Conservation (phyloP, 768 basidiomycete species). For the Tephrocybe sp. region DNA sequence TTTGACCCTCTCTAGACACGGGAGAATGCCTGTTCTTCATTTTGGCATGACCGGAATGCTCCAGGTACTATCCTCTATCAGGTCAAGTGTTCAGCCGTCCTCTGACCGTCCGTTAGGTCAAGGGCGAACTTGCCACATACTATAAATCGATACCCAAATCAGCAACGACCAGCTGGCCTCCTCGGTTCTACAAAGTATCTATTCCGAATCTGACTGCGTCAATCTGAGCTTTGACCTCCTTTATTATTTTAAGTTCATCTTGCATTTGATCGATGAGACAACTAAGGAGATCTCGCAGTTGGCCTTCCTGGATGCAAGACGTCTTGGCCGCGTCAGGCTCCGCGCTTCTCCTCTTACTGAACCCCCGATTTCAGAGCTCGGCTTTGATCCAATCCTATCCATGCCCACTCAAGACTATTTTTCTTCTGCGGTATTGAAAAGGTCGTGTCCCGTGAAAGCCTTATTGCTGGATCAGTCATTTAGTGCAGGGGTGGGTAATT, state of each 20-base stretch:
- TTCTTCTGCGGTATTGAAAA: slow-evolving; percentile 43
- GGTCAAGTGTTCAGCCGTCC: background rate
- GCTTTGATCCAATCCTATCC: slow-evolving; percentile 74
- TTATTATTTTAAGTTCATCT: slow-evolving; percentile 48
- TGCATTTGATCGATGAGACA: slow-evolving; percentile 50
- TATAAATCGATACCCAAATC: slow-evolving; percentile 48
- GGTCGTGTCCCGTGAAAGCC: slow-evolving; percentile 69
- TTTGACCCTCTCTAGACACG: slow-evolving; percentile 59
- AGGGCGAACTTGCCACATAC: slow-evolving; percentile 45
- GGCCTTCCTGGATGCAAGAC: slow-evolving; percentile 72
- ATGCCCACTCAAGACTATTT: slow-evolving; percentile 64
- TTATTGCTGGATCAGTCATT: slow-evolving; percentile 80
- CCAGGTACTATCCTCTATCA: too few species aligned
- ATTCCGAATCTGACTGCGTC: background rate
- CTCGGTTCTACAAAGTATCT: slow-evolving; percentile 61
- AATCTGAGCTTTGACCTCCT: background rate
- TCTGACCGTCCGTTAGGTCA: slow-evolving; percentile 32
- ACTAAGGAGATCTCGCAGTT: slow-evolving; percentile 45
- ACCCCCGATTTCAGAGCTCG: slow-evolving; percentile 69
- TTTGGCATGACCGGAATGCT: slow-evolving; percentile 90
- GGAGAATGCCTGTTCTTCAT: slow-evolving; percentile 68
- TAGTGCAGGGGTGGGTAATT: slow-evolving; percentile 81
- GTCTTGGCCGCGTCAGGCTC: slow-evolving; percentile 71
- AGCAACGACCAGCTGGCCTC: slow-evolving; percentile 56
- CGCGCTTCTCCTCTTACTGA: slow-evolving; percentile 56